Evolutionary conservation across 2,329 filamentous ascomycete species (phyloP), one percentile per base, ranked within the genome.

Genomic region (Bimuria novae-zelandiae): DNA sequence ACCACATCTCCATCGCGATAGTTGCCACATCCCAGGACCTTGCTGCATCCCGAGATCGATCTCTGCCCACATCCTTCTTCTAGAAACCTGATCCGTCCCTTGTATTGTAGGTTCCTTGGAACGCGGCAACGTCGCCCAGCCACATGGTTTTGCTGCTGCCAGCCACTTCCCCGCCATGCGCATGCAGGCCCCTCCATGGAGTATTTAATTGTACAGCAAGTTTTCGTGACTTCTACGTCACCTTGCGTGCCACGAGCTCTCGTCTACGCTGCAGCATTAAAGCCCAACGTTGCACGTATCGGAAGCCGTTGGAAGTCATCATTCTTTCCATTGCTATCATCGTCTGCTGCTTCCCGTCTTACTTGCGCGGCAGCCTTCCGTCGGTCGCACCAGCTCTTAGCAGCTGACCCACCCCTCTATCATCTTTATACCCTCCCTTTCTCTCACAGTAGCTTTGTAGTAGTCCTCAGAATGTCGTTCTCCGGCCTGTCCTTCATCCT

Each of bases 401-500:
- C 48, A 44, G 22, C 17, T 11, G 25, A 27, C 10, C 11, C 33
- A 5, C 29, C 21, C 14, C 33, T 36, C 16, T 12, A 17, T 17
- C 33, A n/a, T 16, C n/a, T 36, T 17, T 14, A 25, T 17, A 16
- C 27, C 27, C 12, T 19, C 14, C 22, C 52, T 27, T 25, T 1
- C 51, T 30, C 10, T 4, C 3, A 19, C 32, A 11, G 17, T 12
- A 17, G 27, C 36, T 47, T n/a, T 16, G 12, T 25, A 37, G 23
- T 52, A 35, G 39, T 59, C 55, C 46, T 58, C 62, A 68, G 51
- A 56, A 81, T 80, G 78, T 74, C 75, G 6, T 63, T 81, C 64
- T 77, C 77, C 56, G 82, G 83, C 53, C 64, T 87, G 42, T 80
- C 85, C 62, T 87, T 87, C 77, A 78, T 82, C 72, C 17, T 81